phyloP scores from a whole-genome alignment of 176 grass and related monocot genomes.

The Cocos nucifera region DNA sequence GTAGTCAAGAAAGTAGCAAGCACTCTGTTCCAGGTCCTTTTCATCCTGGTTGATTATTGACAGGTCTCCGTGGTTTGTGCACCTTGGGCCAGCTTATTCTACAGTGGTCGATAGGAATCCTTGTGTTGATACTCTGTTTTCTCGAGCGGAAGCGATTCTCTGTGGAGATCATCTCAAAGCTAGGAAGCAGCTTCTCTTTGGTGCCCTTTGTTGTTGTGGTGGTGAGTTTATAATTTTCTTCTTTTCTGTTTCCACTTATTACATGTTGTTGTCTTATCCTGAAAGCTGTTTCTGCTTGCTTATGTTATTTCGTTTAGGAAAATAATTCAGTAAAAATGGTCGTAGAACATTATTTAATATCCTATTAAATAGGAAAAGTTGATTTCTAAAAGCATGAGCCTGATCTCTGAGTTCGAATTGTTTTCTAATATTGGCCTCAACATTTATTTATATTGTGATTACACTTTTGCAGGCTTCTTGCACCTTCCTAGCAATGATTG shows the following conservation, averaged over 20 bases:
- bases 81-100: constrained; percentile 92
- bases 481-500: constrained; percentile 87
- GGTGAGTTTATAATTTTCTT: constrained; percentile 37
- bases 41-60: constrained; percentile 70
- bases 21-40: constrained; percentile 31
- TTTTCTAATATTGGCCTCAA: too few relatives aligned
- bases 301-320: too few relatives aligned
- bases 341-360: too few relatives aligned
- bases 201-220: constrained; percentile 87
- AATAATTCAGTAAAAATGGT: too few relatives aligned
- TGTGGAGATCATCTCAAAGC: constrained; percentile 65
- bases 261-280: neutral
- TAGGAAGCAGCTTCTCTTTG: constrained; percentile 93
- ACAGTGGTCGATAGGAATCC: constrained; percentile 59
- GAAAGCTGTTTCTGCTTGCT: too few relatives aligned
- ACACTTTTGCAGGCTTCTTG: constrained; percentile 60
- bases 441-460: constrained; percentile 5
- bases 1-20: constrained; percentile 25
- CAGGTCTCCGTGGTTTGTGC: constrained; percentile 50
- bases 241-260: constrained; percentile 8
- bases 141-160: constrained; percentile 65
- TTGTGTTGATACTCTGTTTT: constrained; percentile 88
- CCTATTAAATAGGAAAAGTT: too few relatives aligned
- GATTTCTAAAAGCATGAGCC: too few relatives aligned
- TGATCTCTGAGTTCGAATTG: too few relatives aligned